Evolutionary conservation across 306 rosid genomes (phyloP), one percentile per base, ranked within the genome.

Genomic region (Alnus rubra): DNA sequence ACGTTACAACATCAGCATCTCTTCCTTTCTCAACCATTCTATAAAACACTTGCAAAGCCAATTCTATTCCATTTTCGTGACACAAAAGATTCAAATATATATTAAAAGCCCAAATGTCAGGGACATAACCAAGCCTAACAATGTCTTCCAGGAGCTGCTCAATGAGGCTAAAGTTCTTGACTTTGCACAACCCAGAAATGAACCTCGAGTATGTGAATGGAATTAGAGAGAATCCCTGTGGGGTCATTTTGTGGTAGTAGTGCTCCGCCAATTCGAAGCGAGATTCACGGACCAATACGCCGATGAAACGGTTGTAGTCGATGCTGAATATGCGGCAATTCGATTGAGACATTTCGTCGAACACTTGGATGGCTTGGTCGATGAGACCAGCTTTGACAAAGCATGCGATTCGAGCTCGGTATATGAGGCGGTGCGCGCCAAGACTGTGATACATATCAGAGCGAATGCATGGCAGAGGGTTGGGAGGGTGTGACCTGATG

Each of bases 181-280:
- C 68, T 58, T 81, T n/a, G 59, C 97, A 92, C 39, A 95, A 82
- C 7, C 90, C 97, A 55, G 94, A 80, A 79, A 95, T 92, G 89
- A 92, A 91, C 84, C 98, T 91, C 6, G 98, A 94, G 86, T 90
- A 95, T 11, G 98, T 95, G 83, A 95, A 92, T 0, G 97, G 93
- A 59, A 87, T 73, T 52, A 95, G 82, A 48, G 98, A 92, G 85
- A 92, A 92, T 2, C 98, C 98, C 15, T 68, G 80, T 4, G 94
- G 88, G 28, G 81, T 74, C 92, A 94, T 92, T 44, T 86, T 89
- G 84, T 73, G 80, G 83, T 94, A 92, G 80, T 92, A 92, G 78
- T 84, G 87, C 71, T 91, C 90, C 35, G 98, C 97, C 58, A 91
- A 89, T 69, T 88, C 88, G 71, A 91, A 87, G 37, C 88, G 97